Conservation (phyloP, 2,329 filamentous ascomycete species). For the Cercospora citrullina region DNA sequence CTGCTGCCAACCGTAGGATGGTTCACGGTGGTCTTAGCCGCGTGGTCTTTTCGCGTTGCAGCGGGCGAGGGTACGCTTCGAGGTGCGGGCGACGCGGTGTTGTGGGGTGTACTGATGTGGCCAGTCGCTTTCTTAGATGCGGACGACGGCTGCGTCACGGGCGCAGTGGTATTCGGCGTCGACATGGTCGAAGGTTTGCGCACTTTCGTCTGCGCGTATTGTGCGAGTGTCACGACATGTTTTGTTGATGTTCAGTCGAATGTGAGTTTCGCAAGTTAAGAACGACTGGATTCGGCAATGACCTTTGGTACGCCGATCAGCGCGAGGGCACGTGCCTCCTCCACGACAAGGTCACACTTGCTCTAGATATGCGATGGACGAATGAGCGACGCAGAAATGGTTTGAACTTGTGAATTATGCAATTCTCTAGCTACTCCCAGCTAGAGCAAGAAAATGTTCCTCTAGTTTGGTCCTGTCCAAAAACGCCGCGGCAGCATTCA, state of each 20-base stretch:
- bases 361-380: background rate
- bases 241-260: constrained; percentile 10
- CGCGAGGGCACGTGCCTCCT: constrained; percentile 16
- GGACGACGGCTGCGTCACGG: constrained; percentile 27
- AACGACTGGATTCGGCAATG: background rate
- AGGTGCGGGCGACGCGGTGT: constrained; percentile 45
- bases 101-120: constrained; percentile 40
- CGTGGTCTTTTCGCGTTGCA: constrained; percentile 34
- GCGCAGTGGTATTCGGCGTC: constrained; percentile 30
- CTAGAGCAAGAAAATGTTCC: constrained; percentile 10
- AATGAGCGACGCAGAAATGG: background rate
- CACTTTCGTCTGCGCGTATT: constrained; percentile 3
- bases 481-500: constrained; percentile 2
- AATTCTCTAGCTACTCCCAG: constrained; percentile 12
- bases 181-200: constrained; percentile 25
- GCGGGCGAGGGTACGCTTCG: constrained; percentile 34
- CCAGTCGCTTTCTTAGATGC: constrained; percentile 35
- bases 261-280: background rate
- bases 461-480: background rate
- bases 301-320: background rate
- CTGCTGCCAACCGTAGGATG: constrained; percentile 34
- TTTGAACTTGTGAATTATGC: constrained; percentile 13
- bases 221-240: background rate
- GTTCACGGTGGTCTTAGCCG: constrained; percentile 43
- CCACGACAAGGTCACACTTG: background rate